Evolutionary conservation across 179 eudicot species (phyloP).

Genomic region (Carnegiea gigantea): DNA sequence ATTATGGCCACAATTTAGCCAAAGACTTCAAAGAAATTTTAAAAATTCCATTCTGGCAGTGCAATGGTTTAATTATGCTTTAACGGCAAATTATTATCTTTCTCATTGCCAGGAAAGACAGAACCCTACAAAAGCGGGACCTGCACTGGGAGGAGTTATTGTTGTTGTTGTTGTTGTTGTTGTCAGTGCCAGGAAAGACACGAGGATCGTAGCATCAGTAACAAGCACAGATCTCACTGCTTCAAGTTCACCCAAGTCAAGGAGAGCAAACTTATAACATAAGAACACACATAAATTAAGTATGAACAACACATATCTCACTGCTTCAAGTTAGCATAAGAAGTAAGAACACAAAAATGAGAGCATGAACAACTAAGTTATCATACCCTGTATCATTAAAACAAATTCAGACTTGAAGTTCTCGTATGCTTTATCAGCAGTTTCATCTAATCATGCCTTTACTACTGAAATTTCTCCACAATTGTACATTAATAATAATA

Average conservation of each 20-base stretch:
- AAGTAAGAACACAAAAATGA: neutral
- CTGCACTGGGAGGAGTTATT: no score
- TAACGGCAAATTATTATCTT: neutral
- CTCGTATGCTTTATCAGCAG: neutral
- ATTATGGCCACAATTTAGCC: neutral
- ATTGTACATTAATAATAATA: slow-evolving; percentile 5
- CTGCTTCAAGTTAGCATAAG: no score
- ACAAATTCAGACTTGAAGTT: neutral
- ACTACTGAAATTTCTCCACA: neutral
- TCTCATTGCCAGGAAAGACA: neutral
- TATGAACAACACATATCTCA: neutral
- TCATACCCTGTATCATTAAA: neutral
- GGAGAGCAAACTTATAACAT: no score
- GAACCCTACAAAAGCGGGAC: no score
- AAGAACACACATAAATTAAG: neutral
- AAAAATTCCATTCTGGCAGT: neutral
- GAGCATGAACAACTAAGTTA: neutral
- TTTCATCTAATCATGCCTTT: neutral
- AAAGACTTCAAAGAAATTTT: neutral
- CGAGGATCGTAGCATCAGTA: neutral
- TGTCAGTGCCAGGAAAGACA: neutral
- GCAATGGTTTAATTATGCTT: neutral
- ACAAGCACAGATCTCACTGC: neutral
- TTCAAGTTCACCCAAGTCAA: no score
- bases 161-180: neutral